phyloP scores from a whole-genome alignment of 768 basidiomycete genomes.

The Termitomyces sp. region DNA sequence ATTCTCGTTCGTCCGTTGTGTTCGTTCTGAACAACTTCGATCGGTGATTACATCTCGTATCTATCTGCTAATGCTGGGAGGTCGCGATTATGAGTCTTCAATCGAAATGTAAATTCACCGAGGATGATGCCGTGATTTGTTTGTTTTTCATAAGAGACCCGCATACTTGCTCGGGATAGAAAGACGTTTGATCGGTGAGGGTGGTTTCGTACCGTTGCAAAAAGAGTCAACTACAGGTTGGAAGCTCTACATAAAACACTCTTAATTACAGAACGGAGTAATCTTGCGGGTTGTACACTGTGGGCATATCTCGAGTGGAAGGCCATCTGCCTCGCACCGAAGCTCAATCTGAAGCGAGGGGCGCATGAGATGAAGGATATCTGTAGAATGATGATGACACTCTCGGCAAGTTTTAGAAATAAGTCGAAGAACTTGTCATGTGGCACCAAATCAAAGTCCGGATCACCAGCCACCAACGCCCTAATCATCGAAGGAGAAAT shows the following conservation, averaged over 20 bases:
- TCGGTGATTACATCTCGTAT: not conserved
- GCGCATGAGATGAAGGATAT: slow-evolving; percentile 9
- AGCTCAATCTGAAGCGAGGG: slow-evolving; percentile 8
- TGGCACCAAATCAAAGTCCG: not conserved
- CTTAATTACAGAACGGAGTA: slow-evolving; percentile 2
- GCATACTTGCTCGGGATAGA: not conserved
- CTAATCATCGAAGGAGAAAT: not conserved
- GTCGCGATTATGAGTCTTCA: not conserved
- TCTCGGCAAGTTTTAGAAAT: slow-evolving; percentile 2
- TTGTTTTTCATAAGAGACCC: not conserved
- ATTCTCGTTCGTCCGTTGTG: not conserved
- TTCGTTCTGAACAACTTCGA: not conserved
- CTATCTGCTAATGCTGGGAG: not conserved
- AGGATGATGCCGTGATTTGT: not conserved
- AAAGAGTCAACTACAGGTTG: no score
- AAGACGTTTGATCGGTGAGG: no score
- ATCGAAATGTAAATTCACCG: not conserved
- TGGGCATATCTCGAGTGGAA: slow-evolving; percentile 1
- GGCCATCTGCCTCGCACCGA: not conserved
- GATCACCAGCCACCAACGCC: not conserved
- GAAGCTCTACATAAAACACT: no score
- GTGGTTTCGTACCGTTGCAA: no score
- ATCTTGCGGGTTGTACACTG: slow-evolving; percentile 4
- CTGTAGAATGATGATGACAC: slow-evolving; percentile 1
- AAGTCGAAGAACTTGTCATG: not conserved